Evolutionary conservation across 163 green algal genomes (phyloP).

Genomic region (Volvox carteri): DNA sequence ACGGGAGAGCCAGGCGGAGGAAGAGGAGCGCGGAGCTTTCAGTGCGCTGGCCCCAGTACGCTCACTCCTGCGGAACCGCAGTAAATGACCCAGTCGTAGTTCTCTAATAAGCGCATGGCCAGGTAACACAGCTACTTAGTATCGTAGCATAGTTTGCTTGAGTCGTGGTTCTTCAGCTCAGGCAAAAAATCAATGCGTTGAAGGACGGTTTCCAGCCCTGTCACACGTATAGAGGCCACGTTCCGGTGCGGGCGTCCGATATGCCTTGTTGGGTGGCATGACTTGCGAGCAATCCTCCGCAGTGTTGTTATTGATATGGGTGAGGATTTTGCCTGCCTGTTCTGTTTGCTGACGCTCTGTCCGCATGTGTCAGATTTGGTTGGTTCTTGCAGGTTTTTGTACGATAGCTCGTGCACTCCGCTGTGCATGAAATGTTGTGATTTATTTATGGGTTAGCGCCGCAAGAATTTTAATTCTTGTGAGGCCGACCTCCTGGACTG

Average conservation of each 20-base stretch:
- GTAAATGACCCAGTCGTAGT: constrained; percentile 22
- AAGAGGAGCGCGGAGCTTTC: not conserved
- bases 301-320: not conserved
- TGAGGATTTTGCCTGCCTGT: not conserved
- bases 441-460: not conserved
- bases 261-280: not conserved
- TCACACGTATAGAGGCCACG: no score
- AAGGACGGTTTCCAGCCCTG: no score
- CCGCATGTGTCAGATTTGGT: not conserved
- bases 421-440: not conserved
- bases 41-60: constrained; percentile 9
- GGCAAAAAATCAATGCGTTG: no score
- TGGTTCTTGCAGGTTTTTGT: not conserved
- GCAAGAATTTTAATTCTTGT: not conserved
- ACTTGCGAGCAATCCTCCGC: not conserved
- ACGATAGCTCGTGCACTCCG: not conserved
- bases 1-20: not conserved
- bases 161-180: no score
- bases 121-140: no score
- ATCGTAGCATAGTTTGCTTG: no score
- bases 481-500: not conserved
- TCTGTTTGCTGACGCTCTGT: not conserved
- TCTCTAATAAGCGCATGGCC: no score
- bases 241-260: no score
- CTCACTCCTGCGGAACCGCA: constrained; percentile 24